Evolutionary conservation across 2,329 filamentous ascomycete species (phyloP).

Genomic region (Penicillium brasilianum): DNA sequence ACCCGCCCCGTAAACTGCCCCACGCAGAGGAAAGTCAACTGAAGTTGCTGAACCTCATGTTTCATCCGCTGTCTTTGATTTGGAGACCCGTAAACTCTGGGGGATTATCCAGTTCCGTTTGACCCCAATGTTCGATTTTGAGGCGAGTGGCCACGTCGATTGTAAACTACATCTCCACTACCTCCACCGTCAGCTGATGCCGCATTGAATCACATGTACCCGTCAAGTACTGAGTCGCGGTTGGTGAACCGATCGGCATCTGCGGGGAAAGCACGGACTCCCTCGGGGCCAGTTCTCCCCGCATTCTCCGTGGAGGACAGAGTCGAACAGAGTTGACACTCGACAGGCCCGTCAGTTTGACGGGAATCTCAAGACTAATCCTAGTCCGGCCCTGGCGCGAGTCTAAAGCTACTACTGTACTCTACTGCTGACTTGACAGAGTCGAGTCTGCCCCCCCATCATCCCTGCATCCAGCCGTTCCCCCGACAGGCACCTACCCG

Average conservation of each 20-base stretch:
- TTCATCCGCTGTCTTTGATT: conserved; percentile 4
- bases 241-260: too few relatives aligned
- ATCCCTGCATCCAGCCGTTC: background rate
- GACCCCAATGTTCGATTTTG: too few relatives aligned
- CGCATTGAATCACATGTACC: conserved; percentile 10
- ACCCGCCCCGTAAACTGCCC: background rate
- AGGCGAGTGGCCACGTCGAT: conserved; percentile 1
- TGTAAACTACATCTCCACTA: background rate
- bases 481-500: background rate
- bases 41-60: background rate
- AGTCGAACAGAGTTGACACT: background rate
- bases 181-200: background rate
- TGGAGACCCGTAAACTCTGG: too few relatives aligned
- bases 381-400: background rate
- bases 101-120: too few relatives aligned
- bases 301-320: conserved; percentile 16
- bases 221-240: too few relatives aligned
- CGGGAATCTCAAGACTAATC: too few relatives aligned
- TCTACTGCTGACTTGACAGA: too few relatives aligned
- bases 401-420: background rate
- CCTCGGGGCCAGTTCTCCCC: conserved; percentile 18
- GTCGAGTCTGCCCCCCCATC: too few relatives aligned
- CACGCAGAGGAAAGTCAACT: background rate
- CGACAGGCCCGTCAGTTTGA: background rate
- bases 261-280: conserved; percentile 35